Evolutionary conservation across 1,284 basidiomycete genomes (phyloP), one percentile per base, ranked within the genome.

Genomic region (Abortiporus biennis): DNA sequence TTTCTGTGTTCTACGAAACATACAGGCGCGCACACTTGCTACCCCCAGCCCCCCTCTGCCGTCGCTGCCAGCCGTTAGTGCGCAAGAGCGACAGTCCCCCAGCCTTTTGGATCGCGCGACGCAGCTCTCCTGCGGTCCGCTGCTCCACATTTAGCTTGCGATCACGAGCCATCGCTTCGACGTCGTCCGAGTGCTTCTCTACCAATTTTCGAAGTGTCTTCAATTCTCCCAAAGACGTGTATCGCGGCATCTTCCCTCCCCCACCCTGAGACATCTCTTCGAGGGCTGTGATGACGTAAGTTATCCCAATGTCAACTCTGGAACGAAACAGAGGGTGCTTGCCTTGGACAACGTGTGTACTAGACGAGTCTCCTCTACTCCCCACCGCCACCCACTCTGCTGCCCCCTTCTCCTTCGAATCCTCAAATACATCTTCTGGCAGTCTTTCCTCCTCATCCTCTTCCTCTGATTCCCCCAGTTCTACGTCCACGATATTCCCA

Each of bases 121-220:
- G 73, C 56, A 99, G 67, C 66, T 94, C 82, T 13, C 92, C 94
- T 27, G 71, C 74, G 3, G 93, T 98, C 59, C 85, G 81, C 66
- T 98, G 95, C 64, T 83, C 84, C 17, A 78, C 65, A 58, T 99
- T 98, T 47, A 86, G 62, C 61, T 74, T 83, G 49, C 78, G 66
- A 66, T 98, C 94, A 49, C 71, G 72, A 8, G 82, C 79, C 92
- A 96, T 96, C 30, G 65, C 69, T 20, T 78, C 74, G 15, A 82
- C 66, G 64, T 98, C 85, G 29, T 72, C 66, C 0, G 83, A 86
- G 64, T 98, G 72, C 60, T 78, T 84, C 30, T 63, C 59, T 8
- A 92, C 77, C 24, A 98, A 72, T 29, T 74, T 65, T 38, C 63
- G 61, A 29, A 99, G 71, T 68, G 85, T 91, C 30, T 65, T 65